phyloP scores from a whole-genome alignment of 805 yeast genomes.

The Saccharomyces jurei region DNA sequence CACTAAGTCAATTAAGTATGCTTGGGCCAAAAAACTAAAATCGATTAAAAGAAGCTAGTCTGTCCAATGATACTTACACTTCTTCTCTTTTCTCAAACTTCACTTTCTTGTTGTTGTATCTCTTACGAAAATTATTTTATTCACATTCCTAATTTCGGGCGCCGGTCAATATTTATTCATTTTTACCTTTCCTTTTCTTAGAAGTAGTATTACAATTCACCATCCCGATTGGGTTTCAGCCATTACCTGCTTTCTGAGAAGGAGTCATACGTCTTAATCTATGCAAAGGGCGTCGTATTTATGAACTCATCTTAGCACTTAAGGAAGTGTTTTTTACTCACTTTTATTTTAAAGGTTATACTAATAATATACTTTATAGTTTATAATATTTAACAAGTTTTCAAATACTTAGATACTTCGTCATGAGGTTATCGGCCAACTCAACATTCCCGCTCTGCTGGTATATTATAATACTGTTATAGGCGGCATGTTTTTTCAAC shows the following conservation, averaged over 20 bases:
- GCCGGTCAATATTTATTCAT: not conserved
- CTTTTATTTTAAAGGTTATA: not conserved
- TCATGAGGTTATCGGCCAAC: slow-evolving; percentile 57
- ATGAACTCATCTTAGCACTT: not conserved
- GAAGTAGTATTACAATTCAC: not conserved
- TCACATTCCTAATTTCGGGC: not conserved
- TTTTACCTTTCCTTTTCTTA: not conserved
- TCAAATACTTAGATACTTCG: slow-evolving; percentile 50
- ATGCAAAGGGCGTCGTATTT: not conserved
- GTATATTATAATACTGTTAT: slow-evolving; percentile 71
- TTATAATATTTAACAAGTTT: not conserved
- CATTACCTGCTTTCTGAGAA: not conserved
- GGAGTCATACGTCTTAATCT: not conserved
- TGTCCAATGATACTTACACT: not conserved
- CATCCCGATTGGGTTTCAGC: not conserved
- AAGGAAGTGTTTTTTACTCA: not conserved
- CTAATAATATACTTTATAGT: not conserved
- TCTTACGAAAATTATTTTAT: not conserved
- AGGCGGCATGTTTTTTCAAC: slow-evolving; percentile 73
- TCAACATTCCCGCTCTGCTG: slow-evolving; percentile 63
- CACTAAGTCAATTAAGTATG: slow-evolving; percentile 60
- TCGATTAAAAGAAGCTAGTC: slow-evolving; percentile 19
- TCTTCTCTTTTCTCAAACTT: not conserved
- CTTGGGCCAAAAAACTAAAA: slow-evolving; percentile 56
- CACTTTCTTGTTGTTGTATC: not conserved